Percentiles rank a stretch among this genome's conserved stretches.
Evolutionary conservation across 2,329 filamentous ascomycete genomes (phyloP).

Genomic region (Chalaropsis ovoidea): DNA sequence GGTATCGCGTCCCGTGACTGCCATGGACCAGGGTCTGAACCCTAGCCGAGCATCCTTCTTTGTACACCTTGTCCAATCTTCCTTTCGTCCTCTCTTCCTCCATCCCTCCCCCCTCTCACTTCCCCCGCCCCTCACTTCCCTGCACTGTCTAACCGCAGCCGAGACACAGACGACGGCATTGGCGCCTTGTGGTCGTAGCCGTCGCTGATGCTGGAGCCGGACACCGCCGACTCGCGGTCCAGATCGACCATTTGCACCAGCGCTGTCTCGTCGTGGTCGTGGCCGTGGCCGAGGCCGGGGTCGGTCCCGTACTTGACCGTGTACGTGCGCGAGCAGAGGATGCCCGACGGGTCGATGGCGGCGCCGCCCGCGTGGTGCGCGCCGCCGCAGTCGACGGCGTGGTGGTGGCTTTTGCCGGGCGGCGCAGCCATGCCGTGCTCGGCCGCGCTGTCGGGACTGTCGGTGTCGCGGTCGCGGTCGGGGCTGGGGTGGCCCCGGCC

Average conservation of each 20-base stretch:
- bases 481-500: too few relatives aligned
- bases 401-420: neutral
- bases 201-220: constrained; percentile 6
- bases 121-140: neutral
- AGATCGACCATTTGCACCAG: constrained; percentile 23
- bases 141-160: neutral
- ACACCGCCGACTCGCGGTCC: constrained; percentile 13
- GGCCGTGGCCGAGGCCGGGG: neutral
- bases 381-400: neutral
- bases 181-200: constrained; percentile 20
- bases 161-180: constrained; percentile 3
- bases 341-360: constrained; percentile 1
- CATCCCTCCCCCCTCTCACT: neutral
- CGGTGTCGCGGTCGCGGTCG: too few relatives aligned
- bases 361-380: neutral
- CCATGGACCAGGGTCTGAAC: neutral
- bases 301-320: constrained; percentile 21
- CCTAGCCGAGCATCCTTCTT: too few relatives aligned
- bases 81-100: too few relatives aligned
- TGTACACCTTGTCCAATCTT: too few relatives aligned
- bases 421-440: neutral
- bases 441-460: too few relatives aligned
- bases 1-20: neutral
- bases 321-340: constrained; percentile 19
- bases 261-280: constrained; percentile 15